Base-by-base conservation (phyloP, 139 green algal species). In the Picochlorum sp. region DNA sequence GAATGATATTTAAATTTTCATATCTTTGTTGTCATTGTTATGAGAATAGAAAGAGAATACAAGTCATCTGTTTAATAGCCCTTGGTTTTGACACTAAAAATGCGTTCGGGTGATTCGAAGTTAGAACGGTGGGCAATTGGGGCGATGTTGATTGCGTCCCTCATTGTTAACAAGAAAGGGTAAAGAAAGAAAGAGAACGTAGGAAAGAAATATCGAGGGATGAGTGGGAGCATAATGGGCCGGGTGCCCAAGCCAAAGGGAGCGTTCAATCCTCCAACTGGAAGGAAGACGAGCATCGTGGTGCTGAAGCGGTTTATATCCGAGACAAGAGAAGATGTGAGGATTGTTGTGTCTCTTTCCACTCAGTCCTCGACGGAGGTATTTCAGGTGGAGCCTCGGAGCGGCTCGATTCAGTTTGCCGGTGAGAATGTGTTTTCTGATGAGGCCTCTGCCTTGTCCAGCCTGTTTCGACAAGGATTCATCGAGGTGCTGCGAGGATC, bases 401-500 rank as follows among this genome's bases (percentile, higher is more conserved):
- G 14, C 20, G 55, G 55, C 10, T 7, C 16, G 16, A n/a, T 61
- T 12, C 55, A 22, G 16, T 47, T 61, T 51, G 55, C 31, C 16
- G n/a, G 13, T 9, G 55, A 61, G 0, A 20, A 22, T 13, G 33
- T 20, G 37, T 49, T 16, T 31, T 47, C 26, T 58, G 40, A 45
- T 45, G 65, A 78, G 63, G 50, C 50, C 7, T 55, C 43, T 13
- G 73, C 73, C 7, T 47, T 79, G 4, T 59, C 41, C 10, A 56
- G 49, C 26, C 47, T 77, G 22, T 32, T 68, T 6, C 26, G 16
- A 4, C 32, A 40, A 55, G 59, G 61, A 3, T 64, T 54, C 20
- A 54, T 83, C 72, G 57, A 82, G 2, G 45, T 82, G 5, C 74
- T 71, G 8, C 56, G 72, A 2, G 86, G 80, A 9, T 75, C 67